phyloP scores from a whole-genome alignment of 345 rosid genomes.

The Ceriops zippeliana region DNA sequence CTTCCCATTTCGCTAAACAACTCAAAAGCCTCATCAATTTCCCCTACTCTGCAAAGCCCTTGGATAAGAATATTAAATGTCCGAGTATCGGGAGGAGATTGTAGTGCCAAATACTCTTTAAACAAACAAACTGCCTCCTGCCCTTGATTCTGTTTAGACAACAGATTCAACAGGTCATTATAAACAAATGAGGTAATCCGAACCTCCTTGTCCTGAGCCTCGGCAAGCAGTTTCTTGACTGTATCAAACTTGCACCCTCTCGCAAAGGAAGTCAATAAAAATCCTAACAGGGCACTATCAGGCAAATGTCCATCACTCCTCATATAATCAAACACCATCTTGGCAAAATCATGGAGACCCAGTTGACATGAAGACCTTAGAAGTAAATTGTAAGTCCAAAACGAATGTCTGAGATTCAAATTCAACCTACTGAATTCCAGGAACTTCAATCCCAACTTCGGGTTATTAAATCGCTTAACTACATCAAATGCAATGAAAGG shows the following conservation, averaged over 20 bases:
- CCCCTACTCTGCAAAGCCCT: constrained; percentile 57
- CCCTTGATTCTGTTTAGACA: constrained; percentile 49
- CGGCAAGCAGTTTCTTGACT: constrained; percentile 50
- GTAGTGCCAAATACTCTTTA: constrained; percentile 38
- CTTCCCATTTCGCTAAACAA: constrained; percentile 50
- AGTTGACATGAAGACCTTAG: constrained; percentile 56
- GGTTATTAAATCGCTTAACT: constrained; percentile 49
- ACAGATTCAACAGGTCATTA: constrained; percentile 52
- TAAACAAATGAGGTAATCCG: constrained; percentile 31
- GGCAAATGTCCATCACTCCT: constrained; percentile 63
- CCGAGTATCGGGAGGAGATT: constrained; percentile 52
- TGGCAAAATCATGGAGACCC: constrained; percentile 52
- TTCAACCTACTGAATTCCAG: constrained; percentile 62
- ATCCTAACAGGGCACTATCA: constrained; percentile 40
- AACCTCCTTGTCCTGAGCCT: constrained; percentile 36
- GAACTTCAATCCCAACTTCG: constrained; percentile 55
- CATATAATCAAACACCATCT: constrained; percentile 53
- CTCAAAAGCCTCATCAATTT: constrained; percentile 47
- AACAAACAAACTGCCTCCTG: constrained; percentile 57
- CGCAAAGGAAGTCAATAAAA: constrained; percentile 46
- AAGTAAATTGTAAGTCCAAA: constrained; percentile 55
- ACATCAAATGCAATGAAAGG: constrained; percentile 63
- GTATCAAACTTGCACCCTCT: constrained; percentile 42
- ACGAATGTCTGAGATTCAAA: constrained; percentile 46
- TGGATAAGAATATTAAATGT: constrained; percentile 71